Base-by-base conservation (phyloP, 2,329 filamentous ascomycete species). In the Colletotrichum sp. region DNA sequence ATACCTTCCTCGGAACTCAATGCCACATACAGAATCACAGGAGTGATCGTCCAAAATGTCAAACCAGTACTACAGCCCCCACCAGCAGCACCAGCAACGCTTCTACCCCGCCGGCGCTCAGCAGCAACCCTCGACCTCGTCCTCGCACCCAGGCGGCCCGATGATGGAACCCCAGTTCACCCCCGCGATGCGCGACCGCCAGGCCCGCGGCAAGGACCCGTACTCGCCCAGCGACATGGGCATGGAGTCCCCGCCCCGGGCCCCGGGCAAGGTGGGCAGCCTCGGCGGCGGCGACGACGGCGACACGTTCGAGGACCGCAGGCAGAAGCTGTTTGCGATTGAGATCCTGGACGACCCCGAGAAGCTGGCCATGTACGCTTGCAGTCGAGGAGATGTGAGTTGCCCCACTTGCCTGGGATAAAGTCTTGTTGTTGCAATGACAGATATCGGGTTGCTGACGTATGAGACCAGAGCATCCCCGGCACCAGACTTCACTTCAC, bases 121-220 rank as follows among this genome's bases (percentile, higher is more conserved):
- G n/a, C 52, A 69, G 55, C 70, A 68, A 16, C 44, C 48, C 25
- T 68, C 75, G 25, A 55, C 70, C 9, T 66, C 72, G 11, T 69
- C 75, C n/a, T 65, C 70, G 60, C 67, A 39, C 44, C 55, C 71
- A 11, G 59, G 28, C 27, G 59, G 28, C 28, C 59, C 59, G 19
- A 63, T 63, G 28, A 27, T 87, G 34, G 70, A 68, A 72, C 68
- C 65, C 32, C 68, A 74, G 68, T 89, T 90, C 81, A 90, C 89
- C 1, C 78, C 85, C 25, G 82, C 85, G 74, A 90, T 90, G 89
- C 89, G 90, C 79, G 90, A 92, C 80, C 87, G 86, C 8, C 91
- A 93, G 81, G 89, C 91, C 6, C 86, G 91, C 55, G 90, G 91
- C 68, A 91, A 91, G 79, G 87, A 92, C 76, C 89, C 89, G 1